Evolutionary conservation across 768 basidiomycete species (phyloP).

Genomic region (Hygrophorus pudorinus): DNA sequence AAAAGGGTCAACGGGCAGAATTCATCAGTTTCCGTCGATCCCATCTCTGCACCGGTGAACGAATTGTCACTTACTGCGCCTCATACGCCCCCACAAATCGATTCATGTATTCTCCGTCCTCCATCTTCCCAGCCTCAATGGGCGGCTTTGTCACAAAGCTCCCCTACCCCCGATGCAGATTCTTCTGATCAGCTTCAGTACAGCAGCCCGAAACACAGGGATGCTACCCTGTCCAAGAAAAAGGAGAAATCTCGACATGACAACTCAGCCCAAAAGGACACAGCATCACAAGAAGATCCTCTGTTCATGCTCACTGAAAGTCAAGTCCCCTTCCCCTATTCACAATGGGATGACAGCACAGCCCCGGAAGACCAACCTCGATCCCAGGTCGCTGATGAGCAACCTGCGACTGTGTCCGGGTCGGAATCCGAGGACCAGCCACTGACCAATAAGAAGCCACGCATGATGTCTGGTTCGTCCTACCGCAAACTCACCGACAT

Average conservation of each 20-base stretch:
- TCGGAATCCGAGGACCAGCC: constrained; percentile 13
- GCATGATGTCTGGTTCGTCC: constrained; percentile 9
- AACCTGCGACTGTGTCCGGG: not conserved
- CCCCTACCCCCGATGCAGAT: constrained; percentile 14
- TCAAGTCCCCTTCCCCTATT: constrained; percentile 45
- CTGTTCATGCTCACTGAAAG: constrained; percentile 45
- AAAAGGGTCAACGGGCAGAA: not conserved
- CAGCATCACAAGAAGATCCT: constrained; percentile 16
- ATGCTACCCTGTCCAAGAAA: not conserved
- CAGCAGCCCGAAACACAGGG: constrained; percentile 11
- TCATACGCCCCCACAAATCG: not conserved
- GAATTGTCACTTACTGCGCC: not conserved
- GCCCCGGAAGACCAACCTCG: not conserved
- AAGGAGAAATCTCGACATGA: not conserved
- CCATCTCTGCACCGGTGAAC: too few species aligned
- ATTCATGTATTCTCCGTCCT: not conserved
- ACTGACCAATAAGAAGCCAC: constrained; percentile 11
- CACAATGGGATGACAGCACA: constrained; percentile 26
- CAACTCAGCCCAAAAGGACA: not conserved
- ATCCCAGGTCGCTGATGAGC: not conserved
- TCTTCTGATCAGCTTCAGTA: constrained; percentile 17
- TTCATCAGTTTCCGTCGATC: not conserved
- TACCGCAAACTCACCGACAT: constrained; percentile 49
- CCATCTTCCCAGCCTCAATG: constrained; percentile 14
- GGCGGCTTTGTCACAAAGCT: constrained; percentile 14